phyloP scores from a whole-genome alignment of 306 rosid species.

The Senna siamea region DNA sequence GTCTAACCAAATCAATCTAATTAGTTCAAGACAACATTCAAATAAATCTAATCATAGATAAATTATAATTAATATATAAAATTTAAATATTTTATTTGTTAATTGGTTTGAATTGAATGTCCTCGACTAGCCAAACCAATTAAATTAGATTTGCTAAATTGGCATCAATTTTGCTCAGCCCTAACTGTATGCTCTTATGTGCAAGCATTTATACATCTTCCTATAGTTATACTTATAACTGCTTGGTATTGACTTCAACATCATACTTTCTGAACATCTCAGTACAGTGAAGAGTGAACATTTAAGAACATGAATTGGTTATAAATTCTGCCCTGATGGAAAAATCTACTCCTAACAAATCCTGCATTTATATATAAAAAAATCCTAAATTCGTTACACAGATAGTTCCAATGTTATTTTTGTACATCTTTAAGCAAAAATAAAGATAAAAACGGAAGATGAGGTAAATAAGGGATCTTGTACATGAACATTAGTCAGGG shows the following conservation, averaged over 20 bases:
- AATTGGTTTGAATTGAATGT: too few relatives aligned
- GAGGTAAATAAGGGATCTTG: slow-evolving; percentile 12
- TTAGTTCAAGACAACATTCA: too few relatives aligned
- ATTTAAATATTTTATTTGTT: too few relatives aligned
- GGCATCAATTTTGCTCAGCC: too few relatives aligned
- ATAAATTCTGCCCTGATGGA: background rate
- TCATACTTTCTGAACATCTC: background rate
- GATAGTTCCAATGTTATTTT: background rate
- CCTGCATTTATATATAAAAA: background rate
- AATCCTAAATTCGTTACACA: background rate
- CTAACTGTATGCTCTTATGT: background rate
- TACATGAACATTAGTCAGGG: slow-evolving; percentile 32
- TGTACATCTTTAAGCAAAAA: background rate
- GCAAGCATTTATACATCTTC: background rate
- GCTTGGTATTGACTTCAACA: slow-evolving; percentile 12
- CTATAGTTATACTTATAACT: background rate
- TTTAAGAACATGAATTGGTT: background rate
- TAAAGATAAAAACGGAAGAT: slow-evolving; percentile 1
- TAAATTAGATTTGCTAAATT: too few relatives aligned
- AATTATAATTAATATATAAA: too few relatives aligned
- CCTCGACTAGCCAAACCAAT: too few relatives aligned
- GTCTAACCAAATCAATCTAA: too few relatives aligned
- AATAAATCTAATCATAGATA: too few relatives aligned
- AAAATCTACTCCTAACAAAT: background rate
- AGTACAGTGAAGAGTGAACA: background rate